These are phyloP conservation scores for Fusarium temperatum DNA, from an alignment of 2,329 filamentous ascomycete genomes.

Conservation along the genomic window DNA sequence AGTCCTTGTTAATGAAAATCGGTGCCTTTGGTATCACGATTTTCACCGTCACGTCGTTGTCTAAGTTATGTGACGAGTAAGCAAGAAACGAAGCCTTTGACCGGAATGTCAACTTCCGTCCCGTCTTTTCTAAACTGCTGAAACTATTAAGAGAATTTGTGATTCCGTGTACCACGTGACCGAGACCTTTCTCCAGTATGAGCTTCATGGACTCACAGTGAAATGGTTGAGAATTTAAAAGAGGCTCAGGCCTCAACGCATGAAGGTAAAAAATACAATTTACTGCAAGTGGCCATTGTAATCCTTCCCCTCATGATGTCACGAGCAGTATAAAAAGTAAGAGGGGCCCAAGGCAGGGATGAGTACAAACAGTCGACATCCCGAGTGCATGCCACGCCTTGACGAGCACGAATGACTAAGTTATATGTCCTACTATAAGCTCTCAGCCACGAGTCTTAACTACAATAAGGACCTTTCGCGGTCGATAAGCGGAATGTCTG, in stretches of 20 bases:
- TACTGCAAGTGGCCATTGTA: fast-evolving
- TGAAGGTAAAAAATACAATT: neutral
- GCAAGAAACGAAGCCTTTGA: neutral
- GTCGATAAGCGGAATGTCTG: fast-evolving
- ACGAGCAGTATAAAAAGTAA: too few relatives aligned
- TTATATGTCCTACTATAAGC: neutral
- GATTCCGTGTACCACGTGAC: neutral
- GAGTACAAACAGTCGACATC: too few relatives aligned
- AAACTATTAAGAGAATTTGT: too few relatives aligned
- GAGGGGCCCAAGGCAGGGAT: neutral
- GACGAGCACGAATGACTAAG: too few relatives aligned
- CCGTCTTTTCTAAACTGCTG: too few relatives aligned
- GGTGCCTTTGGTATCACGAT: neutral
- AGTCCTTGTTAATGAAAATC: neutral
- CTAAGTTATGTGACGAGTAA: too few relatives aligned
- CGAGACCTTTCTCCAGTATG: neutral
- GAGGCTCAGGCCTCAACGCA: neutral
- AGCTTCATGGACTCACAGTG: too few relatives aligned
- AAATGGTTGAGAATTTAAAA: neutral
- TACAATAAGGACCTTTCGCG: neutral
- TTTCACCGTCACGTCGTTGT: neutral
- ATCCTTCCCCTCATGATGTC: neutral
- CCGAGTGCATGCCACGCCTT: neutral
- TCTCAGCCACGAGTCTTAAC: neutral
- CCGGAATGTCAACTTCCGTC: too few relatives aligned